These are phyloP conservation scores for Apiotrichum brassicae DNA, from an alignment of 1,284 basidiomycete genomes.

Conservation along the genomic window DNA sequence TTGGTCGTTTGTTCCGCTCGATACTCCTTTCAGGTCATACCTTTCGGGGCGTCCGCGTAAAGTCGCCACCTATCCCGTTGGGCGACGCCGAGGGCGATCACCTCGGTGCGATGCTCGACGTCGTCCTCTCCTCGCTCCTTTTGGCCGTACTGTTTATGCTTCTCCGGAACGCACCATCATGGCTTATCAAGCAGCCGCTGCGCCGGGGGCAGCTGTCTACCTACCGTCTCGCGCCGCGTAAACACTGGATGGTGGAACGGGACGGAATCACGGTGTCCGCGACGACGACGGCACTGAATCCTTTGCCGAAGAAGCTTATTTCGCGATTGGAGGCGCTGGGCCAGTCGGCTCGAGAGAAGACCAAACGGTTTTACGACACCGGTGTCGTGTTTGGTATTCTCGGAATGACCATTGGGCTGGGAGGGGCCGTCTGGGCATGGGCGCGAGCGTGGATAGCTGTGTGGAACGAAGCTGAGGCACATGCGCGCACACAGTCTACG, in stretches of 20 bases:
- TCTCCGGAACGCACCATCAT: conserved; percentile 13
- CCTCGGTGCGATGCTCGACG: conserved; percentile 18
- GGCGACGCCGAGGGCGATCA: background rate
- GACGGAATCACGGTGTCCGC: conserved; percentile 16
- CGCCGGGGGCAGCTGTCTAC: conserved; percentile 10
- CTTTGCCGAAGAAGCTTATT: conserved; percentile 13
- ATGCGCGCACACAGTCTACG: conserved; percentile 16
- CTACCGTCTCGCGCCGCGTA: conserved; percentile 15
- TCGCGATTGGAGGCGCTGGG: background rate
- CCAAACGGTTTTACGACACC: conserved; percentile 20
- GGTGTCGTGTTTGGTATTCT: conserved; percentile 10
- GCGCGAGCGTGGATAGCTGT: conserved; percentile 26
- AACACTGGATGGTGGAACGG: conserved; percentile 20
- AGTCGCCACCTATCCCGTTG: too few relatives aligned
- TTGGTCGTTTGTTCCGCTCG: too few relatives aligned
- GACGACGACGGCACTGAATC: conserved; percentile 25
- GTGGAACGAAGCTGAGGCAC: conserved; percentile 26
- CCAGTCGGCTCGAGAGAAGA: background rate
- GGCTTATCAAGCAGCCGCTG: conserved; percentile 1
- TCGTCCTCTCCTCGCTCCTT: conserved; percentile 20
- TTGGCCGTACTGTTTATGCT: conserved; percentile 15
- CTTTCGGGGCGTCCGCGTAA: too few relatives aligned
- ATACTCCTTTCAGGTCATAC: too few relatives aligned
- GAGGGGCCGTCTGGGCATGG: conserved; percentile 25
- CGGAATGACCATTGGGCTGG: conserved; percentile 10